Conservation (phyloP, 768 basidiomycete species). For the Agaricus sinodeliciosus region DNA sequence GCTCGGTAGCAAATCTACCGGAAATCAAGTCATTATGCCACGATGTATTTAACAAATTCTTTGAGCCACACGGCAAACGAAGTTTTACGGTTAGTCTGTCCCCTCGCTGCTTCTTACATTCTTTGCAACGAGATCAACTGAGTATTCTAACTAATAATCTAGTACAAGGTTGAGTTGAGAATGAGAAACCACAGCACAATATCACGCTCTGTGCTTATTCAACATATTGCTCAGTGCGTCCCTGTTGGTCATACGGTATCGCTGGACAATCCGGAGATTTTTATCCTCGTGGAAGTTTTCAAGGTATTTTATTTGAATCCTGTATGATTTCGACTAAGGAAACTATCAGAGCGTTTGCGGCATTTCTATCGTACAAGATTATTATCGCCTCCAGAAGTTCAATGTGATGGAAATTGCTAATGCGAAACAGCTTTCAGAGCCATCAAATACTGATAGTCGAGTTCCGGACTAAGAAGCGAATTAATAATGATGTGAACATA, state of each 20-base stretch:
- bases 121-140: background rate
- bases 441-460: background rate
- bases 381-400: slow-evolving; percentile 68
- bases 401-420: slow-evolving; percentile 73
- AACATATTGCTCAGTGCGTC: slow-evolving; percentile 64
- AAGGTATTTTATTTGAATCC: slow-evolving; percentile 40
- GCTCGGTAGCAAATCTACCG: slow-evolving; percentile 59
- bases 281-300: slow-evolving; percentile 77
- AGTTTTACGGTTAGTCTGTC: slow-evolving; percentile 39
- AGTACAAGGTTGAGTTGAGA: slow-evolving; percentile 82
- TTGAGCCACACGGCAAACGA: slow-evolving; percentile 35
- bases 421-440: slow-evolving; percentile 23
- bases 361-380: slow-evolving; percentile 65
- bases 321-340: background rate
- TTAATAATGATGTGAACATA: background rate
- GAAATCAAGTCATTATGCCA: slow-evolving; percentile 64
- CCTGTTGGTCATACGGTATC: slow-evolving; percentile 64
- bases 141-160: background rate
- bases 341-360: slow-evolving; percentile 61
- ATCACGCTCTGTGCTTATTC: slow-evolving; percentile 50
- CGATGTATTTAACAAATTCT: slow-evolving; percentile 45
- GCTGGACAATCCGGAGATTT: slow-evolving; percentile 60
- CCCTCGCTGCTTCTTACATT: background rate
- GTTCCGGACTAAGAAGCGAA: background rate
- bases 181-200: slow-evolving; percentile 74